Evolutionary conservation across 164 flowering plant species (phyloP), one percentile per base, ranked within the genome.

Genomic region (Warburgia ugandensis): DNA sequence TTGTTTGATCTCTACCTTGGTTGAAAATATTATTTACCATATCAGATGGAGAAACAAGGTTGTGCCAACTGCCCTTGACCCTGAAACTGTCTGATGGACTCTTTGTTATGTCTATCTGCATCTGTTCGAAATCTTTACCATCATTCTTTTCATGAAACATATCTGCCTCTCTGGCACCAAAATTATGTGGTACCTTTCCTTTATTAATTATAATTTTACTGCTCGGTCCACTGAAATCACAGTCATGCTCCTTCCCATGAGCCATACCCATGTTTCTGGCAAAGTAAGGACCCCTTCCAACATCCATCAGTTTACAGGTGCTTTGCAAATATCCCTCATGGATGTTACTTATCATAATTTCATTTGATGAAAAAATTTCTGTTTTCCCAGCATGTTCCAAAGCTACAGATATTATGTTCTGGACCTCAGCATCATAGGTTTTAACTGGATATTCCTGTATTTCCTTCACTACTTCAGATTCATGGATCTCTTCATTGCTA

Each of bases 271-370:
- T n/a, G n/a, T n/a, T n/a, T n/a, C n/a, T n/a, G n/a, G n/a, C n/a
- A n/a, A 42, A 36, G 26, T 36, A 26, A 23, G 50, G 58, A 46
- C 30, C 58, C 42, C 28, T 50, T 12, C 16, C 62, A 37, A 17
- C 48, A 42, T 47, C 41, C 13, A 44, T 32, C 40, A 45, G 13
- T 29, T 54, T 45, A 48, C 39, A 14, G 22, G 40, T 57, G 32
- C 20, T 54, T 52, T 29, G 36, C 7, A 50, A 46, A 45, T 50
- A 54, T 56, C 45, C 60, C 35, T 49, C 27, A 48, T 17, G 30
- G 36, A 48, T 50, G 49, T 62, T 62, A 29, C 16, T 20, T 3
- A 13, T 51, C 38, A 26, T 41, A 13, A 43, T 49, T 25, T 25
- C 52, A 21, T 64, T 47, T 48, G 5, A 27, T 5, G 17, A 27